Conservation (phyloP, 2,329 filamentous ascomycete species). For the Fusarium sp. region DNA sequence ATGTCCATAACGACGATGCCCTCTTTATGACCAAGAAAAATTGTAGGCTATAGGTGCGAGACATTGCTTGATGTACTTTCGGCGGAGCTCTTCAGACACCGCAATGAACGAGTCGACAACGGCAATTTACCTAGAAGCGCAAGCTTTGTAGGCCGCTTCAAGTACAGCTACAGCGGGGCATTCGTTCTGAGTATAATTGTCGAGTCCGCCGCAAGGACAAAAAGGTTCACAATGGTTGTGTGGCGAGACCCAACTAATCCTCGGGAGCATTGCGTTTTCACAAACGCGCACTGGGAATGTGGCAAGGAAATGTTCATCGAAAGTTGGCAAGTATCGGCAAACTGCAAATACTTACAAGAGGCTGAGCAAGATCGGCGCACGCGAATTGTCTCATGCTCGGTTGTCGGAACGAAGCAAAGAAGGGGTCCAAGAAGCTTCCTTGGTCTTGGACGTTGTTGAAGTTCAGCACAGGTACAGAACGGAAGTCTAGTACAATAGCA, state of each 20-base stretch:
- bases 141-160: not conserved
- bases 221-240: not conserved
- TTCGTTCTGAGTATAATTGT: too few species aligned
- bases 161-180: too few species aligned
- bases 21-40: not conserved
- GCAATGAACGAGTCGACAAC: not conserved
- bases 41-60: not conserved
- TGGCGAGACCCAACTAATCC: not conserved
- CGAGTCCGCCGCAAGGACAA: not conserved
- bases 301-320: not conserved
- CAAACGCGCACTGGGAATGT: not conserved
- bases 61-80: not conserved
- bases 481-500: rapidly evolving
- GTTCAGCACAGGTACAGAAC: not conserved
- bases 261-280: not conserved
- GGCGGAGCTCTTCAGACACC: not conserved
- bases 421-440: not conserved
- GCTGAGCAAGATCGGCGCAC: not conserved
- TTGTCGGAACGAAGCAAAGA: not conserved
- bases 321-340: rapidly evolving
- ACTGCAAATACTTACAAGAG: rapidly evolving
- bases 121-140: too few species aligned
- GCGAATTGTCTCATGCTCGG: rapidly evolving
- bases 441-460: not conserved
- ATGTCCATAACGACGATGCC: not conserved